phyloP scores from a whole-genome alignment of 2,329 filamentous ascomycete genomes.

The Aspergillus sp. region DNA sequence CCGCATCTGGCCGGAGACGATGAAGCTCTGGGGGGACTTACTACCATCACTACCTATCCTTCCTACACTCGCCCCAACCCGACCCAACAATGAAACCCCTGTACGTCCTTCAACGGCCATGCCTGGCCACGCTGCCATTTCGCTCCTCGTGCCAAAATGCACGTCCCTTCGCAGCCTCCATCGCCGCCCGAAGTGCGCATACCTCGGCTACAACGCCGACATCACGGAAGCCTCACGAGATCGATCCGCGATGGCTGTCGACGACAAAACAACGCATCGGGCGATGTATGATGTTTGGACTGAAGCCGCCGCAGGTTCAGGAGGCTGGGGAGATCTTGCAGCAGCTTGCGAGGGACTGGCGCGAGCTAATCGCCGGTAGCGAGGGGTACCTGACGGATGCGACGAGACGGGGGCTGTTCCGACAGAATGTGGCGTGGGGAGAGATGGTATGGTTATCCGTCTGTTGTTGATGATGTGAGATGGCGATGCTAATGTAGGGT shows the following conservation, averaged over 20 bases:
- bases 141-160: slow-evolving; percentile 3
- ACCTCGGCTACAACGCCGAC: slow-evolving; percentile 9
- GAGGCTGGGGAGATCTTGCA: slow-evolving; percentile 60
- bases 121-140: slow-evolving; percentile 12
- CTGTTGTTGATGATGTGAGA: neutral
- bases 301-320: slow-evolving; percentile 55
- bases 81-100: slow-evolving; percentile 24
- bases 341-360: slow-evolving; percentile 65
- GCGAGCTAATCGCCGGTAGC: slow-evolving; percentile 67
- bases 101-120: slow-evolving; percentile 17
- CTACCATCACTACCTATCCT: slow-evolving; percentile 4
- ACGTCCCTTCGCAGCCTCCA: slow-evolving; percentile 22
- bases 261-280: slow-evolving; percentile 66
- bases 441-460: slow-evolving; percentile 63
- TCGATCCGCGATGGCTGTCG: slow-evolving; percentile 65
- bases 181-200: slow-evolving; percentile 14
- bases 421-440: slow-evolving; percentile 73
- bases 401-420: slow-evolving; percentile 60
- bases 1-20: neutral
- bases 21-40: neutral
- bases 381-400: slow-evolving; percentile 70
- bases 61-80: neutral
- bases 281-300: slow-evolving; percentile 72
- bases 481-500: slow-evolving; percentile 16
- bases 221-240: slow-evolving; percentile 22